phyloP scores from a whole-genome alignment of 257 asterid genomes.

The Echites panduratus region DNA sequence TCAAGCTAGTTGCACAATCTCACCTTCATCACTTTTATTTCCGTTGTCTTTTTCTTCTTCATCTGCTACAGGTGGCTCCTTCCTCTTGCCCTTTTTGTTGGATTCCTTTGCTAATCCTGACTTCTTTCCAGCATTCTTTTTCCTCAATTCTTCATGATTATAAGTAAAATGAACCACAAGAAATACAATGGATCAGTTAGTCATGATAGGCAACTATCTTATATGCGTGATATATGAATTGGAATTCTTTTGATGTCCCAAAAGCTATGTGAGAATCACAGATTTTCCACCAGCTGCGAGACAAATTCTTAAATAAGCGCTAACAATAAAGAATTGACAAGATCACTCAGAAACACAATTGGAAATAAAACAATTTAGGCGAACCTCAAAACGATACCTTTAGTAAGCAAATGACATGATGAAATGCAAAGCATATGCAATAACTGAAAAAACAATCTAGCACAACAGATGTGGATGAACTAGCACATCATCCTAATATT shows the following conservation, averaged over 20 bases:
- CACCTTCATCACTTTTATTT: conserved; percentile 18
- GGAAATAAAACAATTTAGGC: not conserved
- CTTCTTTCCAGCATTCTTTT: conserved; percentile 57
- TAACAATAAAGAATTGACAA: not conserved
- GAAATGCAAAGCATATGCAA: not conserved
- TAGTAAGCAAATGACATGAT: not conserved
- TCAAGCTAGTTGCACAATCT: not conserved
- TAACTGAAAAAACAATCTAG: not conserved
- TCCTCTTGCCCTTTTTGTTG: conserved; percentile 34
- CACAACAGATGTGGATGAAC: not conserved
- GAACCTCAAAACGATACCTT: not conserved
- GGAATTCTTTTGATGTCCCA: not conserved
- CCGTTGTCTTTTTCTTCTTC: conserved; percentile 11
- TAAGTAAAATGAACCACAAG: conserved; percentile 4
- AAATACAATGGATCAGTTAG: not conserved
- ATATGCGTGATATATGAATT: not conserved
- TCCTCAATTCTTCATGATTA: conserved; percentile 47
- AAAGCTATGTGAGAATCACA: not conserved
- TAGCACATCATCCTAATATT: not conserved
- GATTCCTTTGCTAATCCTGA: conserved; percentile 36
- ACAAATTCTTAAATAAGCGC: not conserved
- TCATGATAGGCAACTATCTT: not conserved
- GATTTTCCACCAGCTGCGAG: not conserved
- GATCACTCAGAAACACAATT: not conserved
- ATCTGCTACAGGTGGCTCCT: conserved; percentile 32